Conservation (phyloP, 208 protist species). For the Leishmania tropica region DNA sequence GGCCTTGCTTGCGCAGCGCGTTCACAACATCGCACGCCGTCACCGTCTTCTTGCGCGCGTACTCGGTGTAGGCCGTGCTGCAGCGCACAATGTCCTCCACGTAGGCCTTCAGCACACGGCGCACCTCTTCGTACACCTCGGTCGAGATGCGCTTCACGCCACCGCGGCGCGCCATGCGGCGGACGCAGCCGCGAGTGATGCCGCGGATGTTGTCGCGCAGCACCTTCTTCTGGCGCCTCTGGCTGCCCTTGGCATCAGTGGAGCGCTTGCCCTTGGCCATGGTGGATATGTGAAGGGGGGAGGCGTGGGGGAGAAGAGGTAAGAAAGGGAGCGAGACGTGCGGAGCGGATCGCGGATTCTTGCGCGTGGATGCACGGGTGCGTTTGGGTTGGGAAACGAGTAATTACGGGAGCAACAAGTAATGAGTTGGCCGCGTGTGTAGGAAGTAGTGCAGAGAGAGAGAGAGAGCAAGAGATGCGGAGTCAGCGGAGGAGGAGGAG, state of each 20-base stretch:
- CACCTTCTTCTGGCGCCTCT: constrained; percentile 88
- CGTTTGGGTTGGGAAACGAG: neutral
- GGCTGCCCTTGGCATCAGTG: constrained; percentile 65
- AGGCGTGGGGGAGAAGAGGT: neutral
- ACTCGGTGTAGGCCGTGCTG: constrained; percentile 85
- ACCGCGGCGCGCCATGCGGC: constrained; percentile 91
- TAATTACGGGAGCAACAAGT: neutral
- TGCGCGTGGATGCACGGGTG: neutral
- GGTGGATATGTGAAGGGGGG: neutral
- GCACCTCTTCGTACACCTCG: constrained; percentile 57
- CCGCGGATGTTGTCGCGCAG: constrained; percentile 87
- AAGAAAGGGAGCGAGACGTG: neutral
- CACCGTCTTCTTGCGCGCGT: constrained; percentile 83
- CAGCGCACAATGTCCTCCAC: constrained; percentile 84
- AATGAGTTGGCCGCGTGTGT: neutral
- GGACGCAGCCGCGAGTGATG: constrained; percentile 87
- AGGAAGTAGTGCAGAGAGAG: neutral
- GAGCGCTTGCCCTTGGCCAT: constrained; percentile 86
- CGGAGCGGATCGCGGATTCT: neutral
- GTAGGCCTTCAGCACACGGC: constrained; percentile 82
- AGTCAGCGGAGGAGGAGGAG: neutral
- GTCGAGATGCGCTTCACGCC: constrained; percentile 82
- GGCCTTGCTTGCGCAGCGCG: too few relatives aligned
- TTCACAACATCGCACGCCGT: constrained; percentile 54
- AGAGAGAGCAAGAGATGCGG: neutral